These are phyloP conservation scores for Mortierella antarctica DNA, from an alignment of 192 early-diverging fungal species.

Conservation along the genomic window DNA sequence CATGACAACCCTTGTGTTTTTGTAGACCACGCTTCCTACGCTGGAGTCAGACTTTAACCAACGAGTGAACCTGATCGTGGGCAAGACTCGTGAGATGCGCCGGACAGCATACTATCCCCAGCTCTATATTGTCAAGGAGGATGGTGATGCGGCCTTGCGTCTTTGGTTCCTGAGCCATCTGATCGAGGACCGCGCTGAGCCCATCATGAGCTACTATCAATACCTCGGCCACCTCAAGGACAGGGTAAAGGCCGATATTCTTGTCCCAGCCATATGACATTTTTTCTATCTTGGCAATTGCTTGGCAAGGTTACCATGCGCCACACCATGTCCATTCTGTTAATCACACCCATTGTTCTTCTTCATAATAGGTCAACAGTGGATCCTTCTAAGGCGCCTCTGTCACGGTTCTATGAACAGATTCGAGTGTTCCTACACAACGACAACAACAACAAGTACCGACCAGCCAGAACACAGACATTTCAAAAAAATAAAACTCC, in stretches of 20 bases:
- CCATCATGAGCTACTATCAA: conserved; percentile 81
- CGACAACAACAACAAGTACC: too few species aligned
- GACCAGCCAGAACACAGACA: too few species aligned
- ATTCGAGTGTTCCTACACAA: too few species aligned
- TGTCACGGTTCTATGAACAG: not conserved
- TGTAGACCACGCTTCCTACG: conserved; percentile 72
- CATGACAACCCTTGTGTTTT: not conserved
- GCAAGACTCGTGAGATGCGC: conserved; percentile 75
- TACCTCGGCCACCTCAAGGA: conserved; percentile 81
- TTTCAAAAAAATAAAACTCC: too few species aligned
- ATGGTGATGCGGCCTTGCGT: conserved; percentile 85
- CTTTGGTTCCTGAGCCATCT: conserved; percentile 88
- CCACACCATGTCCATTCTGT: too few species aligned
- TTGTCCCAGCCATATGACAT: not conserved
- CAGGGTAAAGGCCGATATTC: conserved; percentile 41
- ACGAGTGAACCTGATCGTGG: conserved; percentile 80
- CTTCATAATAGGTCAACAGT: conserved; percentile 29
- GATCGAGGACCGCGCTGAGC: conserved; percentile 92
- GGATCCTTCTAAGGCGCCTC: conserved; percentile 23
- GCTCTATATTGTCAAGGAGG: conserved; percentile 90
- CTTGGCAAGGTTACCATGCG: too few species aligned
- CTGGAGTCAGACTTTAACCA: conserved; percentile 79
- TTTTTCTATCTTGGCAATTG: not conserved
- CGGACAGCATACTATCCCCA: conserved; percentile 77
- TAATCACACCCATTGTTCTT: not conserved